Evolutionary conservation across 1,284 basidiomycete genomes (phyloP).

Genomic region (Sanguinoderma infundibulare): DNA sequence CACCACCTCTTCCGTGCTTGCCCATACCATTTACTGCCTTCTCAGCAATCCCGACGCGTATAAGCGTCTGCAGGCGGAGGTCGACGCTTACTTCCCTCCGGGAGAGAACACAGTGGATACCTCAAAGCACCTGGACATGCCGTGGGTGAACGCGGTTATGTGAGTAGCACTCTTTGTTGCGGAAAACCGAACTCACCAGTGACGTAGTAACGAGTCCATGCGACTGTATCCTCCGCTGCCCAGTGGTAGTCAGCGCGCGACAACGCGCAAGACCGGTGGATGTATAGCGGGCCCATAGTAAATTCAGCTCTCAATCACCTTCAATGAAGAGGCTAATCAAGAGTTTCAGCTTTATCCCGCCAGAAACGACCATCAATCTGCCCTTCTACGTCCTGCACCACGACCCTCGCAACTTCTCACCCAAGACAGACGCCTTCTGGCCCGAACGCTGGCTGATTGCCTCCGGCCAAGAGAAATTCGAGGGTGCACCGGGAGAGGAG

Average conservation of each 20-base stretch:
- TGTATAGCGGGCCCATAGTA: constrained; percentile 32
- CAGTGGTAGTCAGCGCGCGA: constrained; percentile 54
- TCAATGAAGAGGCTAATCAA: too few species aligned
- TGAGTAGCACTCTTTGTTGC: constrained; percentile 19
- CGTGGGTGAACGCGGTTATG: constrained; percentile 37
- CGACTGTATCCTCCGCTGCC: constrained; percentile 58
- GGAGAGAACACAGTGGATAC: constrained; percentile 32
- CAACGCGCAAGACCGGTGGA: constrained; percentile 24
- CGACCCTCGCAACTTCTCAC: constrained; percentile 37
- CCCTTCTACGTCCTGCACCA: constrained; percentile 35
- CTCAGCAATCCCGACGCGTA: constrained; percentile 23
- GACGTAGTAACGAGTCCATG: constrained; percentile 57
- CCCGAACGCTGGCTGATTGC: constrained; percentile 35
- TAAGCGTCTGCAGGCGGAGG: constrained; percentile 31
- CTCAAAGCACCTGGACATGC: constrained; percentile 28
- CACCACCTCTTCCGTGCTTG: constrained; percentile 32
- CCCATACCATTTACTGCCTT: constrained; percentile 27
- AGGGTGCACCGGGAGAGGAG: neutral
- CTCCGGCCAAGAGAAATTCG: neutral
- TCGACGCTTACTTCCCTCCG: constrained; percentile 32
- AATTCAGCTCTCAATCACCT: constrained; percentile 7
- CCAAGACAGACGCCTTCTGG: constrained; percentile 29
- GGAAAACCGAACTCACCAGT: neutral
- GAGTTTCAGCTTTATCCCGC: constrained; percentile 29
- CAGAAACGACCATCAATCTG: constrained; percentile 29